Base-by-base conservation (phyloP, 768 basidiomycete genomes). In the Auriscalpium vulgare region DNA sequence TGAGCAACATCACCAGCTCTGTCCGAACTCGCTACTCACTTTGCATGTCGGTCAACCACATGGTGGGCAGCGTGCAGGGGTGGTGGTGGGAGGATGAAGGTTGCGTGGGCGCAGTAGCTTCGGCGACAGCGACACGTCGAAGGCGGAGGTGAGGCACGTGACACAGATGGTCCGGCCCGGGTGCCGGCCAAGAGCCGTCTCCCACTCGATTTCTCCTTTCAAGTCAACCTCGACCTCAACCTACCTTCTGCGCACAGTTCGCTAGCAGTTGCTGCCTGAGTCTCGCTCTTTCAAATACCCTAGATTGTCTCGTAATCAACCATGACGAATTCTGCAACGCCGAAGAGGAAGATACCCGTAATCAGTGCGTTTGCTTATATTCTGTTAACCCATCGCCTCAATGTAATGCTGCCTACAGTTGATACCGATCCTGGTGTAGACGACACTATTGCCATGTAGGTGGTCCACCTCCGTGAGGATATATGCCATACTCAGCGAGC, bases 391-490 rank as follows among this genome's bases (percentile, higher is more conserved):
- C 29, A 29, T 29, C 21, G 21, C 21, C 21, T 21, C 21, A 21
- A 29, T 7, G 29, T 7, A 29, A 29, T 29, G 29, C 29, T 5
- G 4, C 29, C 29, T n/a, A 35, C 63, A 91, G 88, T 91, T 64
- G 90, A 91, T 62, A 88, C 88, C 29, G 91, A 94, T 65, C 88
- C 91, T 8, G 91, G 91, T 37, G 85, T 91, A 4, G 91, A 94
- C 65, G 91, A 94, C 67, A 74, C 78, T 23, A 62, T 91, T 51
- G 90, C 90, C 34, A 82, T 94, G 89, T 87, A 56, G 56, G 83
- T 68, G 34, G 56, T 53, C 34, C 51, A 48, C n/a, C 21, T 37
- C 36, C 17, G 14, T 37, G 36, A 4, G 0, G 19, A 53, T 14
- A 8, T 36, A 19, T 40, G 37, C 35, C 23, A 45, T 47, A 50